Evolutionary conservation across 169 alveolate genomes (phyloP), one percentile per base, ranked within the genome.

Genomic region (Plasmodium yoelii): DNA sequence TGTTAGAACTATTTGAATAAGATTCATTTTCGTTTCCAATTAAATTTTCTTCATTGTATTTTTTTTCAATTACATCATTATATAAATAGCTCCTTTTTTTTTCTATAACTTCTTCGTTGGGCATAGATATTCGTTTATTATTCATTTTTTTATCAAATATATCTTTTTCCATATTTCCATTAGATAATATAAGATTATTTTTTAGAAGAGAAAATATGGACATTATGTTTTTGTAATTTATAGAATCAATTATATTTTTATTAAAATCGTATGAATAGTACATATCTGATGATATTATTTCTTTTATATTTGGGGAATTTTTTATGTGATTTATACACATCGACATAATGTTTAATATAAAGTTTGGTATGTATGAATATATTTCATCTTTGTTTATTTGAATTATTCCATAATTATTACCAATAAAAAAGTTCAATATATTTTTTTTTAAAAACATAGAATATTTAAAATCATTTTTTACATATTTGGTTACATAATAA

Each of bases 41-140:
- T 15, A 19, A 22, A 8, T 80, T 42, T 55, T 47, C 60, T 24
- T 80, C 73, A 19, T 60, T 80, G 60, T 80, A 80, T 65, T 80
- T 57, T 80, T 67, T 80, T 80, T 80, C 90, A 80, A 80, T 80
- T 67, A 80, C 63, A 26, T 80, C 90, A 26, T 69, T 80, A 67
- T 80, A 80, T 60, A 80, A 80, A 61, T 55, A 80, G 56, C 68
- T 80, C 39, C 60, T 80, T 55, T 61, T 57, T 56, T 22, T 65
- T 9, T 46, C 67, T 56, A 10, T 69, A 59, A 10, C 53, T 55
- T 8, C 46, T 24, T 51, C 55, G 34, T 26, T 55, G 18, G 22
- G 22, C 59, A 26, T 80, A 15, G 19, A 28, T 42, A 19, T 53
- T 13, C 68, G 57, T 15, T 67, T 61, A 39, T 80, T 51, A 24